Base-by-base conservation (phyloP, 202 grass and related monocot species). In the Musa balbisiana region DNA sequence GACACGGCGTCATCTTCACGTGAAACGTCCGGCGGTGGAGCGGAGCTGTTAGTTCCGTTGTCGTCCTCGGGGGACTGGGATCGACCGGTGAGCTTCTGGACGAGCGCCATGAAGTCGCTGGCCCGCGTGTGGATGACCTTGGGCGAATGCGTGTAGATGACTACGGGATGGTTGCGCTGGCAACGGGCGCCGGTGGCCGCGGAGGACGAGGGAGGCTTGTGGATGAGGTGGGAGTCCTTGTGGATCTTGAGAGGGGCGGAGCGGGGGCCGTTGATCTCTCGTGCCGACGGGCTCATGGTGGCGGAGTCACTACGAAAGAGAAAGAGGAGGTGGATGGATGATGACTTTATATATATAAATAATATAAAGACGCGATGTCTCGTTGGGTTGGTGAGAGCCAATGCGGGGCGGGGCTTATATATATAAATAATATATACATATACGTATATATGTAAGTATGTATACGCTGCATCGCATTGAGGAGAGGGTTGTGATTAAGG, bases 51-150 rank as follows among this genome's bases (percentile, higher is more conserved):
- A 0, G 33, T 43, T 43, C 33, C 55, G 50, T 13, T 62, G 16
- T 23, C 15, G 22, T 15, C 21, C 0, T 20, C 56, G 8, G 58
- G 1, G 70, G 79, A 65, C 9, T n/a, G 20, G 20, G 86, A 84
- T 19, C 69, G 82, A 69, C 86, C 84, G 26, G 86, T 92, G 84
- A 92, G 86, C 76, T 84, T 92, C 84, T 92, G 89, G 24, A 92
- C 86, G 84, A 92, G 83, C 78, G 86, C 78, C 86, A 89, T 86
- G 86, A 92, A 88, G 69, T 92, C 82, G n/a, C 69, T 68, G 10
- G 84, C 81, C 51, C 65, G 81, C 51, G 89, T 86, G 76, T 75
- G 86, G 76, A 92, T 86, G 79, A 92, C 72, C 84, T 84, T 86
- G 56, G 89, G 89, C 55, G 84, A 84, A 52, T 86, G 82, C 20